Conservation (phyloP, 805 yeast species). For the Nakazawaea peltata region DNA sequence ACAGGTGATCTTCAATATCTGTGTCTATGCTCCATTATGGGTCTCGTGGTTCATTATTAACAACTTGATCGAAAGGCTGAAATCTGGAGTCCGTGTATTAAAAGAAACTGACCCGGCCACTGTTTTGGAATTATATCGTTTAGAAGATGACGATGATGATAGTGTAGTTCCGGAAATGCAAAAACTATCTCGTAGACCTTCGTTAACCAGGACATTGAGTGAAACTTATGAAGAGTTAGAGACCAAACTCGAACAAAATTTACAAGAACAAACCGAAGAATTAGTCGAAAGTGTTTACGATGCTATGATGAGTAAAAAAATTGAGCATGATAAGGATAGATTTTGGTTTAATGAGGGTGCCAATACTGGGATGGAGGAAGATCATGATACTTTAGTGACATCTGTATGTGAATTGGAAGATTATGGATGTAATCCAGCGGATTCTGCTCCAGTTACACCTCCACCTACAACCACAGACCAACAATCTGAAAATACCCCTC, state of each 20-base stretch:
- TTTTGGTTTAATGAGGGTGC: slow-evolving; percentile 12
- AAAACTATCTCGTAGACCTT: slow-evolving; percentile 14
- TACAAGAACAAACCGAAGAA: slow-evolving; percentile 55
- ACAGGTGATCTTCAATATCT: slow-evolving; percentile 32
- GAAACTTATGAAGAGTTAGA: slow-evolving; percentile 21
- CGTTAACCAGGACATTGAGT: slow-evolving; percentile 16
- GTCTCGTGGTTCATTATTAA: slow-evolving; percentile 44
- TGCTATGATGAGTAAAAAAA: slow-evolving; percentile 35
- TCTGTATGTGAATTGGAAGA: slow-evolving; percentile 12
- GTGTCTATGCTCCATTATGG: slow-evolving; percentile 58
- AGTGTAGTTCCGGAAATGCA: slow-evolving; percentile 10
- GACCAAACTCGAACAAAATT: slow-evolving; percentile 28
- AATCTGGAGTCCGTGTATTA: slow-evolving; percentile 20
- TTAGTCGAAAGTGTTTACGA: slow-evolving; percentile 58
- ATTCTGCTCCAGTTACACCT: neutral
- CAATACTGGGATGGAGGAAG: slow-evolving; percentile 10
- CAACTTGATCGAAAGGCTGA: slow-evolving; percentile 29
- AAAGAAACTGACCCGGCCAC: slow-evolving; percentile 20
- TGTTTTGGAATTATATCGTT: slow-evolving; percentile 11
- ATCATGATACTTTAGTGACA: slow-evolving; percentile 9
- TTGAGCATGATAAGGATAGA: slow-evolving; percentile 13
- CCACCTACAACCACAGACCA: neutral
- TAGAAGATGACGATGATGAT: slow-evolving; percentile 17
- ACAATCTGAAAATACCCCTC: neutral
- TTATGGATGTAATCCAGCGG: neutral